phyloP scores from a whole-genome alignment of 371 early-diverging fungal genomes.

The Actinomortierella wolfii region DNA sequence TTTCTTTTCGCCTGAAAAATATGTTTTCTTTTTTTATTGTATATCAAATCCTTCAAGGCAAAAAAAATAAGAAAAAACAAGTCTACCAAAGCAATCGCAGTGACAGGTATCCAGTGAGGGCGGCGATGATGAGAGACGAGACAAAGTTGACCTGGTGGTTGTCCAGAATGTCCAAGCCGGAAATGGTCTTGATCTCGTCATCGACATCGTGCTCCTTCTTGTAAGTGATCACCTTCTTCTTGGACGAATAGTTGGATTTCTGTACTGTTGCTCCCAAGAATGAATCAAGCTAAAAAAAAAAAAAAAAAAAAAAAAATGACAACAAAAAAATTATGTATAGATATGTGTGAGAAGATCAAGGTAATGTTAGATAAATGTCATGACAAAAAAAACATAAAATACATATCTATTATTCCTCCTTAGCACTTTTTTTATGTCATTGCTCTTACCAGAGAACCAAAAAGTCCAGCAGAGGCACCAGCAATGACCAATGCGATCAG shows the following conservation, averaged over 20 bases:
- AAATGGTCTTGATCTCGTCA: conserved; percentile 55
- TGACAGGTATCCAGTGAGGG: conserved; percentile 34
- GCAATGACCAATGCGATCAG: conserved; percentile 49
- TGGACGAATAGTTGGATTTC: conserved; percentile 69
- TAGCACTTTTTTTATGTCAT: too few species aligned
- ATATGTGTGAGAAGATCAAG: too few species aligned
- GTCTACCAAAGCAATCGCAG: conserved; percentile 24
- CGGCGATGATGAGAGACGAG: conserved; percentile 51
- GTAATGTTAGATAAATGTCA: neutral
- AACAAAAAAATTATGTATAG: neutral
- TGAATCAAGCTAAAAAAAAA: conserved; percentile 69
- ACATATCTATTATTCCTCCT: too few species aligned
- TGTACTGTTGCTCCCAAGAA: conserved; percentile 85
- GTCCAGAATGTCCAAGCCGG: conserved; percentile 73
- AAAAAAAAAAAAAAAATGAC: conserved; percentile 5
- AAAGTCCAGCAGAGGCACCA: conserved; percentile 66
- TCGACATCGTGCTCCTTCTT: conserved; percentile 39
- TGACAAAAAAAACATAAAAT: neutral
- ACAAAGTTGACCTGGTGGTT: conserved; percentile 78
- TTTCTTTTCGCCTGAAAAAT: too few species aligned
- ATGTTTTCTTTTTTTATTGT: too few species aligned
- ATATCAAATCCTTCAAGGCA: too few species aligned
- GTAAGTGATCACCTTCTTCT: conserved; percentile 59
- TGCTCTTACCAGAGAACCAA: conserved; percentile 80
- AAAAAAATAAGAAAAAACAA: too few species aligned